Evolutionary conservation across 495 filamentous ascomycete species (phyloP), one percentile per base, ranked within the genome.

Genomic region (Tuber melanosporum): DNA sequence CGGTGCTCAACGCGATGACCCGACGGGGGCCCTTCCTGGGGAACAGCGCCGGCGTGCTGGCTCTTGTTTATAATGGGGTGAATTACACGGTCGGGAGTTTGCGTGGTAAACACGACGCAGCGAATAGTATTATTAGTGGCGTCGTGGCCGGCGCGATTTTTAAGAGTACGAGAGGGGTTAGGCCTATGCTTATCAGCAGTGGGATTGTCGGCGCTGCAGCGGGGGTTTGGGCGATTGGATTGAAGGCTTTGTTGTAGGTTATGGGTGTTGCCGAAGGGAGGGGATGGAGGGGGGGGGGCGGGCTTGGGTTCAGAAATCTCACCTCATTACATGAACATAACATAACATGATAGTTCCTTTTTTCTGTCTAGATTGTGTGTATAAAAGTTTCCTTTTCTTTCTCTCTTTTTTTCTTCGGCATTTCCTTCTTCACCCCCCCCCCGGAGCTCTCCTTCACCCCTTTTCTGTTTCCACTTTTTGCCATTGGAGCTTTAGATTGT

Each of bases 21-120:
- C 86, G 95, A 81, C 87, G 95, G 85, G 95, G 95, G 12, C 95
- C 95, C n/a, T 99, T 97, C 87, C 85, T 98, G 78, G 95, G 96
- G 22, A 99, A 99, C 87, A 93, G 91, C 10, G 95, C 96, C 2
- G 95, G 94, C 73, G 94, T 98, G 42, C 89, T 99, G 45, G 95
- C 95, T 19, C 92, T 99, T 89, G 90, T 94, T 74, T 99, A 97
- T 84, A 98, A 97, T 85, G 91, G 92, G 36, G 87, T 97, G 84
- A 98, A 98, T 86, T 96, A 93, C n/a, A 90, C 89, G 32, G 90
- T 98, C 77, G 95, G 96, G 45, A 90, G 92, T 81, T 86, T 91
- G 62, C 87, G 95, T 75, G 95, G 95, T 72, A 94, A 94, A 87
- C 94, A 98, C 79, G 95, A 99, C 83, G 86, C 93, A 6, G 88